These are phyloP conservation scores for Solanum sejunctum DNA, from an alignment of 257 asterid genomes.

Conservation along the genomic window DNA sequence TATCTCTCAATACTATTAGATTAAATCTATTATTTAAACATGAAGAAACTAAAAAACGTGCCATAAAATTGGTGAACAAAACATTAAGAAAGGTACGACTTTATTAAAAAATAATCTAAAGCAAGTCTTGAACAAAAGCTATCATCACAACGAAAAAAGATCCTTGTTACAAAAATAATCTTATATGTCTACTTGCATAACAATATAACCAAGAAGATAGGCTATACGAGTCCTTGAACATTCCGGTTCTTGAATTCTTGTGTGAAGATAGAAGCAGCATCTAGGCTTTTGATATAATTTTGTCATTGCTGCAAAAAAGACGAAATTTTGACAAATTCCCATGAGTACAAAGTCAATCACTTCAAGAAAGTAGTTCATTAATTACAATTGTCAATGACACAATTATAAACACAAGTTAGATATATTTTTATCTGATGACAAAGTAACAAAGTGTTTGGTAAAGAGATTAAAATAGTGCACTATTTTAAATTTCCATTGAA, in stretches of 20 bases:
- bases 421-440: background rate
- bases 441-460: background rate
- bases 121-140: no score
- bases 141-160: no score
- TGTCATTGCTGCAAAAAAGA: background rate
- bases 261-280: background rate
- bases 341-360: background rate
- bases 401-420: background rate
- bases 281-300: background rate
- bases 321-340: background rate
- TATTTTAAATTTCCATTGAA: background rate
- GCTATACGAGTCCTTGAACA: background rate
- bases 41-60: no score
- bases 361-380: background rate
- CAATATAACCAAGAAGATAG: background rate
- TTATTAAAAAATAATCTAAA: no score
- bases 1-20: no score
- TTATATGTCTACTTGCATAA: background rate
- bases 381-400: background rate
- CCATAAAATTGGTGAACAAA: no score
- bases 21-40: no score
- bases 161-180: no score
- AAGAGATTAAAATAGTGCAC: background rate
- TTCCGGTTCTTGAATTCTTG: no score
- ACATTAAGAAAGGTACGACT: no score